A percentile compares a stretch with the other conserved stretches of the same genome.
phyloP scores from a whole-genome alignment of 768 basidiomycete species.

The Lactarius sp. region DNA sequence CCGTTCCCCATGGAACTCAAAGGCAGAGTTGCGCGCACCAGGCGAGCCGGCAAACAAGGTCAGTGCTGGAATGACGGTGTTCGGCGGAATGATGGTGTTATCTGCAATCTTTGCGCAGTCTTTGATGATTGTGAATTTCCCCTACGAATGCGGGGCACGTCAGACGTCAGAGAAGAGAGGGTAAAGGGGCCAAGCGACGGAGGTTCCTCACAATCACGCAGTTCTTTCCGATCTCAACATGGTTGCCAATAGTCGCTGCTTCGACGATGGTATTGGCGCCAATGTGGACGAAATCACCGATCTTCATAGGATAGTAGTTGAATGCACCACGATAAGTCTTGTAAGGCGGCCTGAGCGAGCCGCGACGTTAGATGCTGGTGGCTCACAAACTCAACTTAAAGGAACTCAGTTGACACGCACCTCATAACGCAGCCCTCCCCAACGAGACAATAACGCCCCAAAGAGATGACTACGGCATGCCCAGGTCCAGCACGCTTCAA shows the following conservation, averaged over 20 bases:
- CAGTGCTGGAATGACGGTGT: constrained; percentile 87
- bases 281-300: constrained; percentile 93
- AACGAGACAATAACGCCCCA: constrained; percentile 90
- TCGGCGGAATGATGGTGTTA: constrained; percentile 84
- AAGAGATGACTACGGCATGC: constrained; percentile 88
- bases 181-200: not conserved
- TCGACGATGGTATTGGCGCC: constrained; percentile 87
- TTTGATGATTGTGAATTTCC: constrained; percentile 95
- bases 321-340: constrained; percentile 88
- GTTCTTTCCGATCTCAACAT: constrained; percentile 92
- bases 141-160: constrained; percentile 42
- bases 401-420: constrained; percentile 35
- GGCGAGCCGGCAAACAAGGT: constrained; percentile 86
- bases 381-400: not conserved
- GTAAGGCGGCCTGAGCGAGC: constrained; percentile 62
- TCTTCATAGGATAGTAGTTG: constrained; percentile 98
- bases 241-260: constrained; percentile 90
- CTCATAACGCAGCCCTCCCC: constrained; percentile 88
- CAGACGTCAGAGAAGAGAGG: not conserved
- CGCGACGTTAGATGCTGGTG: not conserved
- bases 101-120: constrained; percentile 90
- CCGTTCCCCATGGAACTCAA: not conserved
- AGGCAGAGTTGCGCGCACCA: constrained; percentile 43
- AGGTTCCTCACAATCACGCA: constrained; percentile 75
- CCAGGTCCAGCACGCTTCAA: constrained; percentile 84